Evolutionary conservation across 2,329 filamentous ascomycete genomes (phyloP).

Genomic region (Alternaria gaisen): DNA sequence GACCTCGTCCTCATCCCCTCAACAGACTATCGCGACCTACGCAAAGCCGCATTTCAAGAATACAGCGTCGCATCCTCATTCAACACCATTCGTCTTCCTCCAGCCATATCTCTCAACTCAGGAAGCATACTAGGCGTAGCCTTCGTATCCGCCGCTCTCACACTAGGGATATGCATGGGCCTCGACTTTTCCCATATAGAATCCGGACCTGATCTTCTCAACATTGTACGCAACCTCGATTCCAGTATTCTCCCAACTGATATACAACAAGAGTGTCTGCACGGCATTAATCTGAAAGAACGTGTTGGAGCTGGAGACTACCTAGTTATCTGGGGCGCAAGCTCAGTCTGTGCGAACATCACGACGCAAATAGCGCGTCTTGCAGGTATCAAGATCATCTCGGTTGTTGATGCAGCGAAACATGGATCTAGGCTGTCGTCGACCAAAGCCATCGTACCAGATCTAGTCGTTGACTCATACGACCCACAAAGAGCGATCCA

Average conservation of each 20-base stretch:
- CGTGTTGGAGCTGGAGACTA: slow-evolving; percentile 70
- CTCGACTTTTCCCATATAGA: slow-evolving; percentile 66
- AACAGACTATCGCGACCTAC: slow-evolving; percentile 76
- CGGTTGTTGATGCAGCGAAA: slow-evolving; percentile 71
- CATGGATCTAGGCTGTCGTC: slow-evolving; percentile 61
- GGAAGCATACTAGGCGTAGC: slow-evolving; percentile 74
- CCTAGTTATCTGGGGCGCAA: slow-evolving; percentile 78
- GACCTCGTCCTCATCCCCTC: slow-evolving; percentile 67
- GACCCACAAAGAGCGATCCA: slow-evolving; percentile 71
- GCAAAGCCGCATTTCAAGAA: slow-evolving; percentile 76
- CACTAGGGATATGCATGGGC: slow-evolving; percentile 74
- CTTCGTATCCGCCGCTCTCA: slow-evolving; percentile 73
- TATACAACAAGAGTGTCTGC: slow-evolving; percentile 69
- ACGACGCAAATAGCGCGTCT: slow-evolving; percentile 73
- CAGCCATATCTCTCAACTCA: slow-evolving; percentile 60
- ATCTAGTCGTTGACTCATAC: slow-evolving; percentile 74
- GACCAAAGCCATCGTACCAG: slow-evolving; percentile 60
- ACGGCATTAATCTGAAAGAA: slow-evolving; percentile 62
- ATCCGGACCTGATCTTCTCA: slow-evolving; percentile 68
- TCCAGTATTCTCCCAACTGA: slow-evolving; percentile 65
- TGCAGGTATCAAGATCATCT: slow-evolving; percentile 70
- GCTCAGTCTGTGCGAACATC: slow-evolving; percentile 74
- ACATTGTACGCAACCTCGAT: slow-evolving; percentile 59
- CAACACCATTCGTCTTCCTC: slow-evolving; percentile 63
- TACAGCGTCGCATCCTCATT: slow-evolving; percentile 67